phyloP scores from a whole-genome alignment of 768 basidiomycete species.

The Agaricus blazei region DNA sequence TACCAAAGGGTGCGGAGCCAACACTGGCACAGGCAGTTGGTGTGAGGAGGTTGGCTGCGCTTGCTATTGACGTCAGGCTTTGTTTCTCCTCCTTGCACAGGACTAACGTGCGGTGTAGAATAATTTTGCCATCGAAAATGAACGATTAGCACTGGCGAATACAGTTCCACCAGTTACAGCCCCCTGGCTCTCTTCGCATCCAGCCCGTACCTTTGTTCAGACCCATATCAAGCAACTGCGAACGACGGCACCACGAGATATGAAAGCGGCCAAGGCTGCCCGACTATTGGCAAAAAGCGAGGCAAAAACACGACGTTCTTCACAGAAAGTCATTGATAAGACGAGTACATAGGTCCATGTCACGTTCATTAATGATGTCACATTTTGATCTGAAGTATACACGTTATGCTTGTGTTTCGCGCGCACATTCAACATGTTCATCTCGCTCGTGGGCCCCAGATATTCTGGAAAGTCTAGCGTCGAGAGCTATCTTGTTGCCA shows the following conservation, averaged over 20 bases:
- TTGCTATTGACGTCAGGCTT: conserved; percentile 61
- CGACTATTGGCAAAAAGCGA: conserved; percentile 45
- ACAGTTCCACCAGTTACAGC: conserved; percentile 54
- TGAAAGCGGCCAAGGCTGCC: conserved; percentile 61
- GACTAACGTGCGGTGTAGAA: conserved; percentile 17
- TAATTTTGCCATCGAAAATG: conserved; percentile 7
- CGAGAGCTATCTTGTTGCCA: conserved; percentile 52
- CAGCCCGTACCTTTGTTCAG: conserved; percentile 38
- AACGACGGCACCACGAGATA: conserved; percentile 76
- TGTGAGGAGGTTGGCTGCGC: conserved; percentile 56
- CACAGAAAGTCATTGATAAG: conserved; percentile 9
- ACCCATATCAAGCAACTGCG: conserved; percentile 80
- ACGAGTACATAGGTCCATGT: no score
- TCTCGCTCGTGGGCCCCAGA: conserved; percentile 61
- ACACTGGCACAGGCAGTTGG: conserved; percentile 58
- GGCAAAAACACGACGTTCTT: conserved; percentile 34
- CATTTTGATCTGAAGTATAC: no score
- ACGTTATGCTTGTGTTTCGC: background rate
- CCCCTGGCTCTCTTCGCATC: conserved; percentile 50
- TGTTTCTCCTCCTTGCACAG: background rate
- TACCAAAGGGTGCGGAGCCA: conserved; percentile 65
- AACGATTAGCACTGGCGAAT: conserved; percentile 30
- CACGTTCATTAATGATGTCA: no score
- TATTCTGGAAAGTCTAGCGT: conserved; percentile 59
- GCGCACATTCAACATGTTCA: conserved; percentile 45